Evolutionary conservation across 2,329 filamentous ascomycete species (phyloP).

Genomic region (Nothophaeocryptopus gaeumannii): DNA sequence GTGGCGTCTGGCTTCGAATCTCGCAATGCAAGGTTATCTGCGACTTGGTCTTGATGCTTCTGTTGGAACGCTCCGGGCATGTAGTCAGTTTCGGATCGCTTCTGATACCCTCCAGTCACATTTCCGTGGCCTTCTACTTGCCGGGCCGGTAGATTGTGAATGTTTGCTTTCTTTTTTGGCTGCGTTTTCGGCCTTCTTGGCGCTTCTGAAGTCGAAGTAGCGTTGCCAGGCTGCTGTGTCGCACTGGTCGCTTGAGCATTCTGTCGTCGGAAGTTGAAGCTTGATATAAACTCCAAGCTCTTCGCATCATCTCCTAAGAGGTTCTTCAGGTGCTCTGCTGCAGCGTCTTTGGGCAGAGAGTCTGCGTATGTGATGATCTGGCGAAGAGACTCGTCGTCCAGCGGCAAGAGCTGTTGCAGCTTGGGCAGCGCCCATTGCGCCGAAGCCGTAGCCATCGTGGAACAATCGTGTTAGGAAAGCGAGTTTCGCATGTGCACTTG

Average conservation of each 20-base stretch:
- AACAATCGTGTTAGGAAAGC: too few species aligned
- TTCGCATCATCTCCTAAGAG: slow-evolving; percentile 82
- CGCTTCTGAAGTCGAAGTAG: slow-evolving; percentile 20
- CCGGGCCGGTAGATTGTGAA: slow-evolving; percentile 39
- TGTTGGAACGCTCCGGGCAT: slow-evolving; percentile 53
- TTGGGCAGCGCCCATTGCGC: slow-evolving; percentile 62
- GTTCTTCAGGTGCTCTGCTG: slow-evolving; percentile 81
- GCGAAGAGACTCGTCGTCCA: slow-evolving; percentile 79
- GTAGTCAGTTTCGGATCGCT: slow-evolving; percentile 72
- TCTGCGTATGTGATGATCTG: slow-evolving; percentile 81
- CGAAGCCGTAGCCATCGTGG: slow-evolving; percentile 27
- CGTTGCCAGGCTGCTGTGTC: slow-evolving; percentile 4
- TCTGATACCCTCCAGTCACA: slow-evolving; percentile 68
- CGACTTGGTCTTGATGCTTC: slow-evolving; percentile 38
- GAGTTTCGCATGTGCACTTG: too few species aligned
- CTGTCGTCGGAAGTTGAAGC: slow-evolving; percentile 66
- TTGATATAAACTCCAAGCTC: slow-evolving; percentile 67
- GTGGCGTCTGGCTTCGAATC: slow-evolving; percentile 49
- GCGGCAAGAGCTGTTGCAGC: slow-evolving; percentile 74
- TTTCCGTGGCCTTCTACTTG: slow-evolving; percentile 60
- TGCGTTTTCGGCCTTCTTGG: slow-evolving; percentile 19
- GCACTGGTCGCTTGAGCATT: slow-evolving; percentile 28
- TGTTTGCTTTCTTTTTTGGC: slow-evolving; percentile 43
- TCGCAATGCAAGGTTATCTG: slow-evolving; percentile 49
- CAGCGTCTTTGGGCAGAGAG: slow-evolving; percentile 71